Evolutionary conservation across 2,329 filamentous ascomycete genomes (phyloP).

Genomic region (Meredithiella fracta): DNA sequence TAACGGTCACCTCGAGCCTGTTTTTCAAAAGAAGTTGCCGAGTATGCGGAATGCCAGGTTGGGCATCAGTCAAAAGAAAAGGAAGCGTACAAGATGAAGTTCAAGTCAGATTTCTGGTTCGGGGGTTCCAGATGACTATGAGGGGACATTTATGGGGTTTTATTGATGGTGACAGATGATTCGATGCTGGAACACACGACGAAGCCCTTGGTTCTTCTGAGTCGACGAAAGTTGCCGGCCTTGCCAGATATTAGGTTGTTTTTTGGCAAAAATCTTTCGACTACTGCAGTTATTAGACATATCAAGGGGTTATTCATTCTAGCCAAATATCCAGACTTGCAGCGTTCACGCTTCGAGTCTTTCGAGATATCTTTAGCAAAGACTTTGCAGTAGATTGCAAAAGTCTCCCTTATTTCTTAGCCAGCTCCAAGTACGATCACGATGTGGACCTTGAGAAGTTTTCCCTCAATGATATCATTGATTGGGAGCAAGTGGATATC

Average conservation of each 20-base stretch:
- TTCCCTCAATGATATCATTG: slow-evolving; percentile 26
- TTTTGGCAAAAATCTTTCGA: slow-evolving; percentile 46
- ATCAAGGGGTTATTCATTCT: slow-evolving; percentile 29
- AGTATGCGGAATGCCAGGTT: slow-evolving; percentile 74
- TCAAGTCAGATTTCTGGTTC: slow-evolving; percentile 64
- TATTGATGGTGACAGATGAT: slow-evolving; percentile 42
- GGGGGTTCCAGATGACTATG: slow-evolving; percentile 23
- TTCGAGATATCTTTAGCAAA: slow-evolving; percentile 81
- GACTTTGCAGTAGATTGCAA: slow-evolving; percentile 46
- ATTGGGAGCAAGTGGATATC: slow-evolving; percentile 41
- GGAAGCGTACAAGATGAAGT: slow-evolving; percentile 56
- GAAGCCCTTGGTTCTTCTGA: slow-evolving; percentile 53
- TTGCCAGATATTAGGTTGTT: slow-evolving; percentile 57
- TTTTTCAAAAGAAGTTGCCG: slow-evolving; percentile 54
- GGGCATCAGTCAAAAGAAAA: slow-evolving; percentile 64
- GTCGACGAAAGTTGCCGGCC: slow-evolving; percentile 44
- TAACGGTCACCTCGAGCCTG: slow-evolving; percentile 58
- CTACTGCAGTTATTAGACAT: slow-evolving; percentile 35
- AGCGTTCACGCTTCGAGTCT: slow-evolving; percentile 58
- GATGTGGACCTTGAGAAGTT: background rate
- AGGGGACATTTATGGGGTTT: slow-evolving; percentile 21
- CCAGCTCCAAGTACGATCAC: slow-evolving; percentile 32
- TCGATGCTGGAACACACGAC: slow-evolving; percentile 41
- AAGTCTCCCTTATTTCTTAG: slow-evolving; percentile 71
- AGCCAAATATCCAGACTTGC: slow-evolving; percentile 35